Conservation (phyloP, 2,329 filamentous ascomycete species). For the Aspergillus sp. region DNA sequence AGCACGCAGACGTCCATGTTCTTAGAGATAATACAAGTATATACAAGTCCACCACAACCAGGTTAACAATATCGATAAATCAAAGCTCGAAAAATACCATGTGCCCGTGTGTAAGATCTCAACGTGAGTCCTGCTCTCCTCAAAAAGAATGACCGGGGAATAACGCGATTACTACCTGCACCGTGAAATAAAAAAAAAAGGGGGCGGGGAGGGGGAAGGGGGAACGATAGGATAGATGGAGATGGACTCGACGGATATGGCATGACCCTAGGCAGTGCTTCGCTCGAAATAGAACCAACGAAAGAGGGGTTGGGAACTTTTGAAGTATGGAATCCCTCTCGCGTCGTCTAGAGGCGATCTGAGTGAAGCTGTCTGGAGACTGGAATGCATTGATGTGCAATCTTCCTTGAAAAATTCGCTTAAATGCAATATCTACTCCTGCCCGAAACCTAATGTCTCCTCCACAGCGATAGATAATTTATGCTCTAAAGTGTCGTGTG, state of each 20-base stretch:
- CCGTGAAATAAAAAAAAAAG: not conserved
- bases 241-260: slow-evolving; percentile 2
- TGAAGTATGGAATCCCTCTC: not conserved
- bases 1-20: slow-evolving; percentile 5
- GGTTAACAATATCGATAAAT: slow-evolving; percentile 8
- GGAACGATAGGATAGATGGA: slow-evolving; percentile 2
- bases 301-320: not conserved
- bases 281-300: not conserved
- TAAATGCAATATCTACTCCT: slow-evolving; percentile 66
- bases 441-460: slow-evolving; percentile 97
- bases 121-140: slow-evolving; percentile 1
- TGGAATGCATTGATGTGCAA: slow-evolving; percentile 11
- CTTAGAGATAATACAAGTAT: slow-evolving; percentile 15
- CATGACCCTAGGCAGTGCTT: slow-evolving; percentile 4
- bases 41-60: slow-evolving; percentile 12
- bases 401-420: slow-evolving; percentile 4
- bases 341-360: not conserved
- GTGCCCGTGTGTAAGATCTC: slow-evolving; percentile 3
- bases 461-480: slow-evolving; percentile 97
- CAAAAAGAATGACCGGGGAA: slow-evolving; percentile 9
- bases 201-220: not conserved
- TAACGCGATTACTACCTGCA: slow-evolving; percentile 4
- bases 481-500: slow-evolving; percentile 75
- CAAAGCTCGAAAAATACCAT: slow-evolving; percentile 10
- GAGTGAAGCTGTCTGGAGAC: not conserved